Conservation (phyloP, 805 yeast genomes). For the Clavispora asparagi region DNA sequence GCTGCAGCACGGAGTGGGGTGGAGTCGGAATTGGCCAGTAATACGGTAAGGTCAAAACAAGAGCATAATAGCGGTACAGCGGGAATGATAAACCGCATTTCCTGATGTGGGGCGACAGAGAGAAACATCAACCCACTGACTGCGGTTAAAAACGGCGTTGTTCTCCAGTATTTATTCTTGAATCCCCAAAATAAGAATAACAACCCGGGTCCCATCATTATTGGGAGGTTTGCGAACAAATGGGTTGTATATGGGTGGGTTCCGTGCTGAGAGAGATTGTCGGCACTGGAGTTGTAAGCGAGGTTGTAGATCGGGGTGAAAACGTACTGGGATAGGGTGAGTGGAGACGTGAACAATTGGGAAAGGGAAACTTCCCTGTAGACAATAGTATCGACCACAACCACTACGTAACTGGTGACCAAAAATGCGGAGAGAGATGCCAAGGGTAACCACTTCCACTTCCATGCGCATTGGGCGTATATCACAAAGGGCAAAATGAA, state of each 20-base stretch:
- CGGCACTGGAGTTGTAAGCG: constrained; percentile 54
- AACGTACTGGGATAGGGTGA: constrained; percentile 26
- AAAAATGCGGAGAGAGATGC: constrained; percentile 24
- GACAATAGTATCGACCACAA: constrained; percentile 51
- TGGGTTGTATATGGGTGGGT: constrained; percentile 78
- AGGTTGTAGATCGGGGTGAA: constrained; percentile 78
- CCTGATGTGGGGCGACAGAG: constrained; percentile 87
- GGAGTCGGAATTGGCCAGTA: background rate
- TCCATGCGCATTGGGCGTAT: constrained; percentile 39
- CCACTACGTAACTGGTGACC: constrained; percentile 29
- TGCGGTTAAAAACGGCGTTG: constrained; percentile 56
- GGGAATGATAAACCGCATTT: constrained; percentile 81
- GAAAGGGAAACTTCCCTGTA: constrained; percentile 19
- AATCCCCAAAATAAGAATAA: constrained; percentile 38
- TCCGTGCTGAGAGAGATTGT: constrained; percentile 75
- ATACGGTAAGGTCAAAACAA: constrained; percentile 35
- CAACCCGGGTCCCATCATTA: constrained; percentile 71
- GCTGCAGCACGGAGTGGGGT: constrained; percentile 20
- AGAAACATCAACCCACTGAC: constrained; percentile 57
- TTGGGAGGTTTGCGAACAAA: constrained; percentile 68
- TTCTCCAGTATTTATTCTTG: constrained; percentile 33
- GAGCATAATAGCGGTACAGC: constrained; percentile 64
- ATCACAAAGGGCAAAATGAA: constrained; percentile 56
- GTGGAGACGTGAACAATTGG: constrained; percentile 8
- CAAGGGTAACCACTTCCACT: constrained; percentile 30